Conservation (phyloP, 495 filamentous ascomycete species). For the Xanthoparmelia taractica region DNA sequence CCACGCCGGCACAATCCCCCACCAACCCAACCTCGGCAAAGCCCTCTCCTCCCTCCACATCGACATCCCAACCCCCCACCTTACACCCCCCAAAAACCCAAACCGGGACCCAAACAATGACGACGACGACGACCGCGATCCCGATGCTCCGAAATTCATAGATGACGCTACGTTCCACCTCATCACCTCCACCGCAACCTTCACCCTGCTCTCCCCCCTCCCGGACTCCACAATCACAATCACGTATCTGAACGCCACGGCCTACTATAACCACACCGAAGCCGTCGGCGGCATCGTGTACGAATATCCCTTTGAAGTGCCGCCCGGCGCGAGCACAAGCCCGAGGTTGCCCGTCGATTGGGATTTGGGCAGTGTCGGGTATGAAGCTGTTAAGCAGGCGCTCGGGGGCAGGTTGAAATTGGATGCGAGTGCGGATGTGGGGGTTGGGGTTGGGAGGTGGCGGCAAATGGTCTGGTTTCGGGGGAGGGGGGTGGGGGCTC, state of each 20-base stretch:
- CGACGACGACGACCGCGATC: constrained; percentile 36
- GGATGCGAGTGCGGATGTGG: constrained; percentile 67
- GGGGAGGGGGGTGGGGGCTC: constrained; percentile 67
- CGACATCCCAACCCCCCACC: constrained; percentile 59
- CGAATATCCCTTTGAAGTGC: constrained; percentile 64
- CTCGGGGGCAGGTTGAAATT: constrained; percentile 73
- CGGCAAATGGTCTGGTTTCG: constrained; percentile 58
- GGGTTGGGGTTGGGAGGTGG: constrained; percentile 65
- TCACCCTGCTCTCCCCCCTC: constrained; percentile 75
- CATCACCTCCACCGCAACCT: constrained; percentile 76
- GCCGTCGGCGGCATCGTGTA: constrained; percentile 70
- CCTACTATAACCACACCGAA: constrained; percentile 72
- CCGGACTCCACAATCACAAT: constrained; percentile 61
- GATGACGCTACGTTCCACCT: constrained; percentile 77
- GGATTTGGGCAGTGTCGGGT: constrained; percentile 68
- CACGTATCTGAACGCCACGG: constrained; percentile 71
- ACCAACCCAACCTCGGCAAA: constrained; percentile 61
- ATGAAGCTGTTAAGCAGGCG: constrained; percentile 71
- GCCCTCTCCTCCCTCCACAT: constrained; percentile 62
- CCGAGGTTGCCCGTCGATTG: constrained; percentile 77
- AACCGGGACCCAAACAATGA: constrained; percentile 37
- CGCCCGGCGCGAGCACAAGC: constrained; percentile 59
- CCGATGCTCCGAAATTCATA: constrained; percentile 57
- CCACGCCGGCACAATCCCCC: constrained; percentile 63
- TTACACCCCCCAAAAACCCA: constrained; percentile 47